These are phyloP conservation scores for Salicornia ramosissima DNA, from an alignment of 148 eudicot genomes.

Conservation along the genomic window DNA sequence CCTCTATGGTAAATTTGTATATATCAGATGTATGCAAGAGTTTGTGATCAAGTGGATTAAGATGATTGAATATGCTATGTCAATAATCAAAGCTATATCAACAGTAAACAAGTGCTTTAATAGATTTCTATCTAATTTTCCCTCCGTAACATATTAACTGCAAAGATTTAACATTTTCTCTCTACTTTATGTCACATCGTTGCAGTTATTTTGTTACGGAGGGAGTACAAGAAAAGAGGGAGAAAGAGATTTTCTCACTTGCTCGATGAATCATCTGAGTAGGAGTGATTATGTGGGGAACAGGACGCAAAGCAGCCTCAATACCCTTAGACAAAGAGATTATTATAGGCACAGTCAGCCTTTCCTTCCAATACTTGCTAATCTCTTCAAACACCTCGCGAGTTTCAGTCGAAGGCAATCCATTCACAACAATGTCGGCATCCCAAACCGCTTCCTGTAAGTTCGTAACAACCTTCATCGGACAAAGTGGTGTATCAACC, in stretches of 20 bases:
- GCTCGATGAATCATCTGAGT: slow-evolving; percentile 91
- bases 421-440: slow-evolving; percentile 60
- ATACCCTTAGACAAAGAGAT: slow-evolving; percentile 89
- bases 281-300: slow-evolving; percentile 85
- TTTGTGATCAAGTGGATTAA: too few species aligned
- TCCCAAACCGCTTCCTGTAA: slow-evolving; percentile 72
- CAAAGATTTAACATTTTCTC: too few species aligned
- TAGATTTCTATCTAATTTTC: too few species aligned
- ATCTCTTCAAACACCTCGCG: slow-evolving; percentile 69
- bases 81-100: too few species aligned
- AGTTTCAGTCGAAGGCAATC: slow-evolving; percentile 72
- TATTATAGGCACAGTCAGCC: slow-evolving; percentile 57
- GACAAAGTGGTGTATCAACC: slow-evolving; percentile 61
- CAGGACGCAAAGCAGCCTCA: slow-evolving; percentile 76
- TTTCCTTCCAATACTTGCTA: slow-evolving; percentile 86
- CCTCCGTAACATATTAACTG: too few species aligned
- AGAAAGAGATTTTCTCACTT: slow-evolving; percentile 49
- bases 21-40: too few species aligned
- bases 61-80: too few species aligned
- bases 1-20: too few species aligned
- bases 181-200: too few species aligned
- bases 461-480: slow-evolving; percentile 61
- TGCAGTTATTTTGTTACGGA: too few species aligned
- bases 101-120: too few species aligned
- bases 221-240: background rate